phyloP scores from a whole-genome alignment of 2,329 filamentous ascomycete species.

The Metarhizium guizhouense region DNA sequence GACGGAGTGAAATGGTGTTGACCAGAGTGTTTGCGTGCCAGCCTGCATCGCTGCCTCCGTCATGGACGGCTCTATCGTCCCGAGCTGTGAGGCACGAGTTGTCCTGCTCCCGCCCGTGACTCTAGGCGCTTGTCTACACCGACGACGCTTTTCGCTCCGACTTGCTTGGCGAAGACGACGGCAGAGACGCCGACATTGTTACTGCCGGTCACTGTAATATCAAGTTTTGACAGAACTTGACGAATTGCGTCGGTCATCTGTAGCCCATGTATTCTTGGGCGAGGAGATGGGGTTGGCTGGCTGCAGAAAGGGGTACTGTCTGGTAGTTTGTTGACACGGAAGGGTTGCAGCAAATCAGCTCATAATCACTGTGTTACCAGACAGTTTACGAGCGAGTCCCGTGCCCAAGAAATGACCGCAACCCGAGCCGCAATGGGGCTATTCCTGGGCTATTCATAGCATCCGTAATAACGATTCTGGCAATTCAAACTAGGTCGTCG shows the following conservation, averaged over 20 bases:
- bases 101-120: conserved; percentile 45
- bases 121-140: conserved; percentile 52
- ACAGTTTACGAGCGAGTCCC: no score
- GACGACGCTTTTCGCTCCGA: conserved; percentile 34
- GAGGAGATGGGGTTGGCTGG: background rate
- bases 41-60: conserved; percentile 33
- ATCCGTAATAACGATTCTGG: no score
- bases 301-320: no score
- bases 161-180: conserved; percentile 45
- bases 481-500: no score
- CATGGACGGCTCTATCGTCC: conserved; percentile 49
- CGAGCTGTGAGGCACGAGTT: conserved; percentile 60
- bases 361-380: no score
- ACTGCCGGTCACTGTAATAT: conserved; percentile 48
- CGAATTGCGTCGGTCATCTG: background rate
- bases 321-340: no score
- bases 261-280: background rate
- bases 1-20: background rate
- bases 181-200: conserved; percentile 58
- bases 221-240: conserved; percentile 5
- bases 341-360: no score
- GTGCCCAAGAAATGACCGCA: no score
- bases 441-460: no score
- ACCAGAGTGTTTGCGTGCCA: conserved; percentile 27
- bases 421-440: no score